Percentiles rank a stretch among this genome's conserved stretches.
Conservation (phyloP, 768 basidiomycete genomes). For the Podaxis sp. region DNA sequence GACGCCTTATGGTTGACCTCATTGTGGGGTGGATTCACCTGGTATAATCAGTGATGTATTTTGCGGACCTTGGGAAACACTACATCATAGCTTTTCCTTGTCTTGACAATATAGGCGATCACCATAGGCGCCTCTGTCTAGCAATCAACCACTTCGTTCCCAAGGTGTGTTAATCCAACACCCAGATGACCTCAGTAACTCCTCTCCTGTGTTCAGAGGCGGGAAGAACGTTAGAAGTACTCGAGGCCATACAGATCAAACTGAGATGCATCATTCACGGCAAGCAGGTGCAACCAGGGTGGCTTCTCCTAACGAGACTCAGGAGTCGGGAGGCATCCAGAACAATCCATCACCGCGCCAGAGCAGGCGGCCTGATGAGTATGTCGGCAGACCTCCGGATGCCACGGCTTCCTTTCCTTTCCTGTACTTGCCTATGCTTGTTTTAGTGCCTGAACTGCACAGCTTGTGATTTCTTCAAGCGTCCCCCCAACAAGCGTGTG, state of each 20-base stretch:
- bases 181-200: neutral
- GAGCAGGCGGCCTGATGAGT: neutral
- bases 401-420: neutral
- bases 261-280: neutral
- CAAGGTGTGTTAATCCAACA: neutral
- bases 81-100: neutral
- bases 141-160: neutral
- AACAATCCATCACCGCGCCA: neutral
- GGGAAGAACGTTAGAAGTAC: neutral
- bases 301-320: no score
- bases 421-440: no score
- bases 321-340: neutral
- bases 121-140: neutral
- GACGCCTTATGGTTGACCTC: neutral
- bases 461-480: neutral
- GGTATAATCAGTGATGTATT: neutral
- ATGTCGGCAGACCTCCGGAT: neutral
- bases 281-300: neutral
- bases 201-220: neutral
- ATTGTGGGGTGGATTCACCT: neutral
- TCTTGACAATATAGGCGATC: neutral
- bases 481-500: neutral
- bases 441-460: neutral
- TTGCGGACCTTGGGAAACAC: neutral
- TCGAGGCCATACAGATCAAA: neutral